phyloP scores from a whole-genome alignment of 345 rosid species.

The Ceriops zippeliana region DNA sequence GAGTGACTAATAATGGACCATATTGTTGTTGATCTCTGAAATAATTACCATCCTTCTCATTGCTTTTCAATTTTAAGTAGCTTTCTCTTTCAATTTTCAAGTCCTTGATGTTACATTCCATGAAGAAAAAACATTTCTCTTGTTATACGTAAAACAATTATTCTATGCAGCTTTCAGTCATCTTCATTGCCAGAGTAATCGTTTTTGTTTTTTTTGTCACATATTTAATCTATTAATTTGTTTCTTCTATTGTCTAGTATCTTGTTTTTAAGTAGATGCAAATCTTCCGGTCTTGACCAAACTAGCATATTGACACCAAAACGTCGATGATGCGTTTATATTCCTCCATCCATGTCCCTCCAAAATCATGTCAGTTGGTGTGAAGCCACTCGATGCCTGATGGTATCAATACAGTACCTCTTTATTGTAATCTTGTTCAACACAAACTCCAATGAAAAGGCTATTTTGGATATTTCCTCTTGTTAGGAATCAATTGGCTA shows the following conservation, averaged over 20 bases:
- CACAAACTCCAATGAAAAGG: neutral
- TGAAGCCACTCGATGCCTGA: neutral
- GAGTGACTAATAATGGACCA: neutral
- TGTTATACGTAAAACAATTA: too few relatives aligned
- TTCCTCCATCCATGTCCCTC: slow-evolving; percentile 7
- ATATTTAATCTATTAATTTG: neutral
- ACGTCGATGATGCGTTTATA: neutral
- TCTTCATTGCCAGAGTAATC: too few relatives aligned
- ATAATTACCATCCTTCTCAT: too few relatives aligned
- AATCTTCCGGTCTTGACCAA: neutral
- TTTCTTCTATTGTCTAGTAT: neutral
- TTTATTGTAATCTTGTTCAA: neutral
- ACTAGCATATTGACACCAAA: slow-evolving; percentile 5
- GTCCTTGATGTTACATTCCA: too few relatives aligned
- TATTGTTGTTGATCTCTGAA: neutral
- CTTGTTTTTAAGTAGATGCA: neutral
- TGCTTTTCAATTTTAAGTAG: too few relatives aligned
- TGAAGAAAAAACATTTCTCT: too few relatives aligned
- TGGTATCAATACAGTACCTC: neutral
- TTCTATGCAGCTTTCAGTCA: too few relatives aligned
- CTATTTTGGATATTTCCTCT: neutral
- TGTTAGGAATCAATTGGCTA: neutral
- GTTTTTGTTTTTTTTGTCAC: neutral
- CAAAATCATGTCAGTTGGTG: neutral
- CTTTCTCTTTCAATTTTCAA: too few relatives aligned